Percentiles rank a stretch among this genome's conserved stretches.
phyloP scores from a whole-genome alignment of 352 stramenopile species.

The Globisporangium cylindrosporum region DNA sequence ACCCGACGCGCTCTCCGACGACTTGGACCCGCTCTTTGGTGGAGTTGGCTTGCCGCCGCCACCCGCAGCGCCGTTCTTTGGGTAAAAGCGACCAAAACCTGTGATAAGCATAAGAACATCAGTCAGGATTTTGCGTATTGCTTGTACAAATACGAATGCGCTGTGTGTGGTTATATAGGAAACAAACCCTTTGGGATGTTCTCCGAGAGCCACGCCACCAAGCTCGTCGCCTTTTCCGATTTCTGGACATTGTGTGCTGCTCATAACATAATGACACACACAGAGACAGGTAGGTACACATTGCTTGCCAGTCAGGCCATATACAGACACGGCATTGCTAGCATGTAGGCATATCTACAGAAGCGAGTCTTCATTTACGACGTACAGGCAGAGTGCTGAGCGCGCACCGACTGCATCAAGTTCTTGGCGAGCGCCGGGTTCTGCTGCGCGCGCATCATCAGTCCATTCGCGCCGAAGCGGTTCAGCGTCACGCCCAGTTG shows the following conservation, averaged over 20 bases:
- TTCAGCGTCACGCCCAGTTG: slow-evolving; percentile 65
- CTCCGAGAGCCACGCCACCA: slow-evolving; percentile 74
- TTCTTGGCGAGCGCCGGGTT: slow-evolving; percentile 38
- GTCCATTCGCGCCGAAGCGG: slow-evolving; percentile 41
- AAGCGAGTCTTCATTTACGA: neutral
- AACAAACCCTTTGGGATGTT: slow-evolving; percentile 65
- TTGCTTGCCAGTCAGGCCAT: neutral
- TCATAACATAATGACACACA: neutral
- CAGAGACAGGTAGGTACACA: neutral
- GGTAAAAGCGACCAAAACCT: slow-evolving; percentile 85
- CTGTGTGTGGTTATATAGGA: neutral
- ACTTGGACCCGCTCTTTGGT: slow-evolving; percentile 51
- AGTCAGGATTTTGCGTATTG: neutral
- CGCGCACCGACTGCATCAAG: slow-evolving; percentile 47
- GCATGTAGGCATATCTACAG: neutral
- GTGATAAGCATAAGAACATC: neutral
- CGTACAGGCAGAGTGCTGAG: slow-evolving; percentile 61
- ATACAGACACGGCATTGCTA: neutral
- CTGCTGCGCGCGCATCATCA: slow-evolving; percentile 31
- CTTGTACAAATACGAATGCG: neutral
- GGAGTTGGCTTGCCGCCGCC: slow-evolving; percentile 38
- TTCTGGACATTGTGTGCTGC: slow-evolving; percentile 45
- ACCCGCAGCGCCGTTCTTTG: slow-evolving; percentile 53
- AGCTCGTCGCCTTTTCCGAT: slow-evolving; percentile 52
- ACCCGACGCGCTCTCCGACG: slow-evolving; percentile 37